Percentiles rank a stretch among this genome's conserved stretches.
Evolutionary conservation across 208 protist species (phyloP).

Genomic region (Trypanosoma theileri): DNA sequence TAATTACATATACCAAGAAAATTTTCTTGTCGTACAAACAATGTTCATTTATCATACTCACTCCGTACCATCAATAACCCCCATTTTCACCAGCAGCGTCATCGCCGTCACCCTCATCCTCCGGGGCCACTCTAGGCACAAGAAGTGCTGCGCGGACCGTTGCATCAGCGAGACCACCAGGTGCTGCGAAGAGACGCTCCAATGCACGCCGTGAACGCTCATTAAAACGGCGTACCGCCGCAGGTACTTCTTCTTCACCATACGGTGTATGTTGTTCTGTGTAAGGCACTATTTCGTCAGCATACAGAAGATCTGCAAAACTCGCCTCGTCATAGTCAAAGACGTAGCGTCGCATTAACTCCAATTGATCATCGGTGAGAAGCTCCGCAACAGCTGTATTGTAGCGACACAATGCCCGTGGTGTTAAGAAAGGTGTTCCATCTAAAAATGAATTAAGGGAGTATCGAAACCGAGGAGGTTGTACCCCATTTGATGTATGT

Average conservation of each 20-base stretch:
- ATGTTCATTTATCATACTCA: not conserved
- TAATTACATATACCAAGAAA: too few relatives aligned
- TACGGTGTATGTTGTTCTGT: conserved; percentile 18
- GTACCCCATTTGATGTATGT: not conserved
- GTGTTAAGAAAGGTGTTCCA: conserved; percentile 64
- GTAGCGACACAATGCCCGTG: conserved; percentile 65
- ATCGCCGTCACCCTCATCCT: not conserved
- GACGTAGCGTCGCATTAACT: conserved; percentile 51
- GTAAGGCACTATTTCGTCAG: conserved; percentile 60
- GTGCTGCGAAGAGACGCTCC: conserved; percentile 26
- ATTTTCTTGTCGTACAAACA: too few relatives aligned
- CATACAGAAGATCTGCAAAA: conserved; percentile 87
- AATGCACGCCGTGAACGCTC: conserved; percentile 16
- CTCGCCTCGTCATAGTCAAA: conserved; percentile 72
- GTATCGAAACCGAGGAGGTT: conserved; percentile 9
- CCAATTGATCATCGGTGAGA: conserved; percentile 72
- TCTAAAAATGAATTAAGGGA: conserved; percentile 67
- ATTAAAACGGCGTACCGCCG: conserved; percentile 39
- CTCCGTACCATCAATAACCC: not conserved
- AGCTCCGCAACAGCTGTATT: conserved; percentile 70
- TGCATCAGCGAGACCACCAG: conserved; percentile 26
- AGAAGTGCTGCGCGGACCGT: conserved; percentile 10
- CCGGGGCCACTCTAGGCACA: conserved; percentile 14
- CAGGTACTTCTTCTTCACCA: conserved; percentile 20
- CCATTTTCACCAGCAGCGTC: not conserved